Evolutionary conservation across 192 early-diverging fungal genomes (phyloP), one percentile per base, ranked within the genome.

Genomic region (Coemansia reversa): DNA sequence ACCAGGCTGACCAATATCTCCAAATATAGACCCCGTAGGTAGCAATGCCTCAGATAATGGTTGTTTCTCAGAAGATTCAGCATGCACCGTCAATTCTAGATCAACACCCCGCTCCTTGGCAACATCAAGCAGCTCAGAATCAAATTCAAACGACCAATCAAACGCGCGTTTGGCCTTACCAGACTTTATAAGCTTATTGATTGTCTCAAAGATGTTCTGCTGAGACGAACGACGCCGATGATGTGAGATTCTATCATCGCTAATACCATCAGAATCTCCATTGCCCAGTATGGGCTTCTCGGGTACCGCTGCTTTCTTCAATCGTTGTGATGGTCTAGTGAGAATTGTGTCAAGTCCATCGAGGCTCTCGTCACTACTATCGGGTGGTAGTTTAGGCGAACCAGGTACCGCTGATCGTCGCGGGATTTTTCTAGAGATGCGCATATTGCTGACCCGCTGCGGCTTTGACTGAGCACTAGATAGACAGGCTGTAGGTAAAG

Each of bases 1-100:
- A 16, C 77, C 72, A 0, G 77, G 77, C 55, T 62, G 62, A 19
- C 77, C 77, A 62, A 80, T 75, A 24, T 75, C 58, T 7, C 69
- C 69, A 59, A 80, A 80, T 25, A 63, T 50, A n/a, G 69, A 66
- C 1, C 19, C 55, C 5, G 32, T 32, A 28, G 35, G 30, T 39
- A 23, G 14, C 47, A 19, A 22, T 8, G 19, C 48, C 19, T 57
- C 32, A 20, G 6, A 24, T 28, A 45, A 20, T 1, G 9, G 11
- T 33, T 20, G 33, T 8, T 62, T 55, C 8, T 30, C 42, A 0
- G 62, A 22, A 7, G 39, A 1, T 14, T 52, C 54, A 4, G 20
- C 62, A 19, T 27, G 9, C 5, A 29, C 42, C 5, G 16, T n/a
- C 27, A 80, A 25, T 20, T 66, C 62, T 19, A 80, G 61, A 50